Evolutionary conservation across 495 filamentous ascomycete species (phyloP).

Genomic region (Xylaria flabelliformis): DNA sequence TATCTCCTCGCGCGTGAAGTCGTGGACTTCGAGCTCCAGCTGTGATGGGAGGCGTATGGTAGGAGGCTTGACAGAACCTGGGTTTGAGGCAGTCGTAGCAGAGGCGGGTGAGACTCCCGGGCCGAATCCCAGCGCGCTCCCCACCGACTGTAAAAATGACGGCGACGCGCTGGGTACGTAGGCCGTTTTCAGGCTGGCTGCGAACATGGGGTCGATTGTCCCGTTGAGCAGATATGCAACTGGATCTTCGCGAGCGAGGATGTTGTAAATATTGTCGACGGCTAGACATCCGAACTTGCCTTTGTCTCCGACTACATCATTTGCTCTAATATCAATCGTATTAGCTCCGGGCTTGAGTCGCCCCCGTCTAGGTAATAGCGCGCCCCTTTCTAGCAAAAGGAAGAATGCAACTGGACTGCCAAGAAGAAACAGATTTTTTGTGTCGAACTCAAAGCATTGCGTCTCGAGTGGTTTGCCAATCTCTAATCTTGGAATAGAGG

Average conservation of each 20-base stretch:
- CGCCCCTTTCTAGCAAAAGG: conserved; percentile 82
- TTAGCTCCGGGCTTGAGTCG: conserved; percentile 76
- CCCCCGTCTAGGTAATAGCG: conserved; percentile 77
- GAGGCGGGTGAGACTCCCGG: conserved; percentile 34
- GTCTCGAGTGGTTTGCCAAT: conserved; percentile 54
- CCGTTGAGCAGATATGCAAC: conserved; percentile 94
- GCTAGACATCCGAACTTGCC: conserved; percentile 89
- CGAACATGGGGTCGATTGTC: conserved; percentile 80
- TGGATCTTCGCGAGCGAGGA: conserved; percentile 70
- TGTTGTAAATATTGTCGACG: conserved; percentile 96
- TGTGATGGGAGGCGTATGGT: conserved; percentile 79
- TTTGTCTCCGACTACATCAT: conserved; percentile 72
- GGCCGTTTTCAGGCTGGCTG: conserved; percentile 75
- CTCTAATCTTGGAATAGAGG: conserved; percentile 58
- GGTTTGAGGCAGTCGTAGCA: conserved; percentile 29
- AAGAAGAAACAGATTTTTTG: conserved; percentile 83
- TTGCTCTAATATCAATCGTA: conserved; percentile 61
- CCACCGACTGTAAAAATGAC: conserved; percentile 69
- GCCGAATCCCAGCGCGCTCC: conserved; percentile 59
- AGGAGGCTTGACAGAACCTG: conserved; percentile 42
- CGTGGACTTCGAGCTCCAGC: conserved; percentile 92
- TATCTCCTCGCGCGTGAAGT: conserved; percentile 90
- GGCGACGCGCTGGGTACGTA: conserved; percentile 75
- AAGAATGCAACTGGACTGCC: conserved; percentile 97
- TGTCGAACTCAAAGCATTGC: conserved; percentile 86